Evolutionary conservation across 345 rosid species (phyloP).

Genomic region (Eucalyptus erythrocorys): DNA sequence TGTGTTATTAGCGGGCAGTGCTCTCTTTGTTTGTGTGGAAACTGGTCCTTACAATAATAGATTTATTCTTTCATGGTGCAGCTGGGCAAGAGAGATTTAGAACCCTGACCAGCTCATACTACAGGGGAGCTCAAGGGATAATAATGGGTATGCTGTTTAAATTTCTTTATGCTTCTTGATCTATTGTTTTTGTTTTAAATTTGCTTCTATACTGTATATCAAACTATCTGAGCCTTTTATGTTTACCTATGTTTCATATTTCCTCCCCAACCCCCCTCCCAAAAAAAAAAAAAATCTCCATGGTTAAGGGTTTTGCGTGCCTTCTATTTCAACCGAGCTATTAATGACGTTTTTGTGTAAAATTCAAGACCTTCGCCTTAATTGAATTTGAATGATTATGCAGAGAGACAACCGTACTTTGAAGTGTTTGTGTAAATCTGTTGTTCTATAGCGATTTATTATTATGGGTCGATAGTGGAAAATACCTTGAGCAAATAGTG

Average conservation of each 20-base stretch:
- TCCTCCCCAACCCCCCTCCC: neutral
- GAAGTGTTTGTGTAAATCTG: neutral
- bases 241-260: neutral
- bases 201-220: neutral
- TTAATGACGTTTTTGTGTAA: neutral
- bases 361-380: neutral
- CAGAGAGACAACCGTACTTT: neutral
- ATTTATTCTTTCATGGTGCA: constrained; percentile 10
- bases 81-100: constrained; percentile 99
- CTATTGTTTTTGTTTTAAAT: neutral
- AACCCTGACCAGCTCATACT: constrained; percentile 86
- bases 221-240: neutral
- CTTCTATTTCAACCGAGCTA: neutral
- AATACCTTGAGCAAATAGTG: neutral
- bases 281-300: neutral
- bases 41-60: neutral
- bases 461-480: neutral
- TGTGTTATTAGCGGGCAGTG: neutral
- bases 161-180: neutral
- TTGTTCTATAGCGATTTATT: neutral
- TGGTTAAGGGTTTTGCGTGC: neutral
- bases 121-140: constrained; percentile 96
- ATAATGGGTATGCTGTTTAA: constrained; percentile 53
- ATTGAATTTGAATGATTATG: neutral
- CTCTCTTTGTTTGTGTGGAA: neutral